A percentile compares a stretch with the other conserved stretches of the same genome.
These are phyloP conservation scores for Linderniella brevidens DNA, from an alignment of 257 asterid species.

Conservation along the genomic window DNA sequence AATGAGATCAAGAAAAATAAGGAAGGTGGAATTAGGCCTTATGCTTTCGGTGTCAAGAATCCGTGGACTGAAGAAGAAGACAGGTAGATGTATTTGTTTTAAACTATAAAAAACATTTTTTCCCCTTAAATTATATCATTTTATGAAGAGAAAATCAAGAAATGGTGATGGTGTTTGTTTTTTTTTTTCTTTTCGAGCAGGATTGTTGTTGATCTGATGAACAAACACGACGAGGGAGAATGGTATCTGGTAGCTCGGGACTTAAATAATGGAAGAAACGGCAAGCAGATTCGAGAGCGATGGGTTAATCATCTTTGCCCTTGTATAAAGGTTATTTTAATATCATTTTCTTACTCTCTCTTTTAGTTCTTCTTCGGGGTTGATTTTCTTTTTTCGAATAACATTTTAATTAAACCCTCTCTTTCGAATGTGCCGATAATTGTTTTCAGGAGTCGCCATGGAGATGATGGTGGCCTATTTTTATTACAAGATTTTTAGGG, in stretches of 20 bases:
- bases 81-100: constrained; percentile 14
- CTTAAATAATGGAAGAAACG: constrained; percentile 55
- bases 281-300: constrained; percentile 74
- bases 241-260: constrained; percentile 49
- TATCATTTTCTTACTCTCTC: background rate
- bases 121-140: background rate
- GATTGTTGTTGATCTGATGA: constrained; percentile 26
- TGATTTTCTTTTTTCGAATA: too few relatives aligned
- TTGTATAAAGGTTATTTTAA: constrained; percentile 35
- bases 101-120: background rate
- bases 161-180: too few relatives aligned
- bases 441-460: too few relatives aligned
- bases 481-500: too few relatives aligned
- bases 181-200: constrained; percentile 15
- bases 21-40: too few relatives aligned
- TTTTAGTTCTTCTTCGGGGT: too few relatives aligned
- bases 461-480: too few relatives aligned
- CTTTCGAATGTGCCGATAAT: too few relatives aligned
- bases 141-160: too few relatives aligned
- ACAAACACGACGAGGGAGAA: constrained; percentile 23
- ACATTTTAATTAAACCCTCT: too few relatives aligned
- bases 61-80: constrained; percentile 69
- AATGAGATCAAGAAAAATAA: too few relatives aligned
- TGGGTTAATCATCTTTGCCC: constrained; percentile 79
- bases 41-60: constrained; percentile 12